Percentiles rank a stretch among this genome's conserved stretches.
phyloP scores from a whole-genome alignment of 768 basidiomycete species.

The Xerocomellus dryophilus region DNA sequence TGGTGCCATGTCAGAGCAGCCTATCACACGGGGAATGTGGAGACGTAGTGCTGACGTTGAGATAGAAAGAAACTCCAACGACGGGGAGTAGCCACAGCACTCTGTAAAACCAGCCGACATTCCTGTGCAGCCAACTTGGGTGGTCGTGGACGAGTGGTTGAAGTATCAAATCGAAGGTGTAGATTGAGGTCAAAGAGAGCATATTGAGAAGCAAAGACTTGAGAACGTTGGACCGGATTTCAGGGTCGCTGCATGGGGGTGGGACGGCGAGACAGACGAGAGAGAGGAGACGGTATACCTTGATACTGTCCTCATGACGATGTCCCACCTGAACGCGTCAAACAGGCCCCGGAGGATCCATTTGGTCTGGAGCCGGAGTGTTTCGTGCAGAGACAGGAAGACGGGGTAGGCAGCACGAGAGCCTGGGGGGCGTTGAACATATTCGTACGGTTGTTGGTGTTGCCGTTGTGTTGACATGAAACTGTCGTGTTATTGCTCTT shows the following conservation, averaged over 20 bases:
- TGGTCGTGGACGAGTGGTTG: constrained; percentile 62
- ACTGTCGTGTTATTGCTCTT: neutral
- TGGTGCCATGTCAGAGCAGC: constrained; percentile 12
- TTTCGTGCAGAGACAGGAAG: constrained; percentile 64
- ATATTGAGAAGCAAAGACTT: constrained; percentile 75
- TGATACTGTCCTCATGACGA: constrained; percentile 53
- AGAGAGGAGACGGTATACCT: constrained; percentile 43
- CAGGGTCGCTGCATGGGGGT: constrained; percentile 54
- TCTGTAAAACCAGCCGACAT: constrained; percentile 75
- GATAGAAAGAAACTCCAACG: constrained; percentile 70
- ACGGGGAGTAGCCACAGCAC: constrained; percentile 78
- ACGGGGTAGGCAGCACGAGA: constrained; percentile 61
- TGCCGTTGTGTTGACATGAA: constrained; percentile 28
- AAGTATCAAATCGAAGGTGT: constrained; percentile 70
- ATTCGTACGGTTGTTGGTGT: neutral
- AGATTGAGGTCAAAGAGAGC: constrained; percentile 69
- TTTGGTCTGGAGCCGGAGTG: constrained; percentile 54
- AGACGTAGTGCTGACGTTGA: constrained; percentile 58
- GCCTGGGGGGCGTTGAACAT: constrained; percentile 21
- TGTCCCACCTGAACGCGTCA: constrained; percentile 73
- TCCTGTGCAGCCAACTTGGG: constrained; percentile 65
- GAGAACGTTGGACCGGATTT: constrained; percentile 69
- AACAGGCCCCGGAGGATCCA: constrained; percentile 60
- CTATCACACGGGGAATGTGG: constrained; percentile 4
- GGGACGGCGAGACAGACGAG: constrained; percentile 6